Percentiles rank a stretch among this genome's conserved stretches.
Conservation (phyloP, 176 grass and related monocot species). For the Typha latifolia region DNA sequence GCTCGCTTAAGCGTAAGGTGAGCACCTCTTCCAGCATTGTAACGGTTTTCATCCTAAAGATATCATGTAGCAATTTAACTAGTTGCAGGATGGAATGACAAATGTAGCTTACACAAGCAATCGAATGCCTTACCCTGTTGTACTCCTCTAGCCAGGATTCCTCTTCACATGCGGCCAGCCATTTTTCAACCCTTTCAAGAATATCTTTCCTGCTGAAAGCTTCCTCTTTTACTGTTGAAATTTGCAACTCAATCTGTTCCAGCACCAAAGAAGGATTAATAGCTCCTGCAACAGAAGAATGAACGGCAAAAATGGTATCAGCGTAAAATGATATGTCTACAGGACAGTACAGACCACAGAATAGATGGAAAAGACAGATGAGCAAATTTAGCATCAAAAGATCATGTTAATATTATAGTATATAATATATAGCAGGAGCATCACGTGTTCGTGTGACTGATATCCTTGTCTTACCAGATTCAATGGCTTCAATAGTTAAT, state of each 20-base stretch:
- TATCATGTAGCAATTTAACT: neutral
- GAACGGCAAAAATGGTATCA: neutral
- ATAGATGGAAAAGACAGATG: neutral
- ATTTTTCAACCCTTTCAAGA: conserved; percentile 64
- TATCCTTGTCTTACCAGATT: conserved; percentile 33
- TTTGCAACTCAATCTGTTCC: conserved; percentile 56
- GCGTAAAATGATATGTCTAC: neutral
- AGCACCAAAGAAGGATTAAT: conserved; percentile 55
- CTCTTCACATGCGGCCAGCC: conserved; percentile 60
- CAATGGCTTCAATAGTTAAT: conserved; percentile 49
- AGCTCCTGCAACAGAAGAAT: conserved; percentile 37
- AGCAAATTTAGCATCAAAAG: neutral
- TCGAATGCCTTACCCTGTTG: conserved; percentile 53
- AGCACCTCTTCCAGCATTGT: conserved; percentile 71
- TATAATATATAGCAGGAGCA: conserved; percentile 1
- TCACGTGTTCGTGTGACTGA: neutral
- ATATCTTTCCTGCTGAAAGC: conserved; percentile 72
- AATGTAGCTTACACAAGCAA: neutral
- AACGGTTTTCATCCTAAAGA: conserved; percentile 66
- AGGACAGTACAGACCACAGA: neutral
- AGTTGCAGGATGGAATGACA: neutral
- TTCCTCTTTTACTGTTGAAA: conserved; percentile 57
- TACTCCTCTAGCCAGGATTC: conserved; percentile 94
- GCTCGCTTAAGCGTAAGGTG: conserved; percentile 69
- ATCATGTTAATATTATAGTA: neutral